Evolutionary conservation across 345 rosid species (phyloP).

Genomic region (Microthlaspi erraticum): DNA sequence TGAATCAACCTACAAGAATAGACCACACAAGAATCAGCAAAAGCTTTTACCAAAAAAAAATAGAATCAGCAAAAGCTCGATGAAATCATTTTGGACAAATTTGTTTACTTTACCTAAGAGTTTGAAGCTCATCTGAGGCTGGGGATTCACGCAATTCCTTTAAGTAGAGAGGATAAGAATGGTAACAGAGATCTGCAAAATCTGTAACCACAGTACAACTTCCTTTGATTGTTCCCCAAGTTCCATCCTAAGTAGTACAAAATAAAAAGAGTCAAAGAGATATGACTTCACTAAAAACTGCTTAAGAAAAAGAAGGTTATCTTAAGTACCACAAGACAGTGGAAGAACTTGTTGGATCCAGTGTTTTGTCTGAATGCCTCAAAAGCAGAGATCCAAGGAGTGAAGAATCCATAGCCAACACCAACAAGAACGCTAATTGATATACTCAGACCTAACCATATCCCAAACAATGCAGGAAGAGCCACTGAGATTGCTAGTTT

Average conservation of each 20-base stretch:
- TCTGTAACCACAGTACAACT: constrained; percentile 76
- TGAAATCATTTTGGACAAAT: background rate
- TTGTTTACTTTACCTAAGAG: constrained; percentile 66
- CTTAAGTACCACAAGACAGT: constrained; percentile 62
- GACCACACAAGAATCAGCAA: background rate
- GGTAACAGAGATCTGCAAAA: constrained; percentile 74
- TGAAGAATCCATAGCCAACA: constrained; percentile 80
- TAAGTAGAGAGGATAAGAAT: constrained; percentile 69
- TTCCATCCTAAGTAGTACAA: constrained; percentile 67
- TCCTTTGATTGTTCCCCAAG: constrained; percentile 78
- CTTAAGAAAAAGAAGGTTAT: background rate
- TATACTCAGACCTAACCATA: constrained; percentile 80
- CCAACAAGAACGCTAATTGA: constrained; percentile 67
- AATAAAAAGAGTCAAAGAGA: constrained; percentile 23
- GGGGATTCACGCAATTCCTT: constrained; percentile 68
- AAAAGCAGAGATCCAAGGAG: constrained; percentile 85
- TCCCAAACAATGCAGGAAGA: constrained; percentile 67
- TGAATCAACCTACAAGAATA: constrained; percentile 61
- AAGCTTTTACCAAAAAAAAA: too few species aligned
- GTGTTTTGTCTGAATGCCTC: constrained; percentile 76
- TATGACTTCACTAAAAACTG: constrained; percentile 4
- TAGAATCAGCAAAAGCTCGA: background rate
- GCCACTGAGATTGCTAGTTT: constrained; percentile 65
- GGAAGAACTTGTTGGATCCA: constrained; percentile 65
- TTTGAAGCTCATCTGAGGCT: constrained; percentile 53